Percentiles rank a stretch among this genome's conserved stretches.
phyloP scores from a whole-genome alignment of 352 stramenopile species.

The Phytophthora rubi region DNA sequence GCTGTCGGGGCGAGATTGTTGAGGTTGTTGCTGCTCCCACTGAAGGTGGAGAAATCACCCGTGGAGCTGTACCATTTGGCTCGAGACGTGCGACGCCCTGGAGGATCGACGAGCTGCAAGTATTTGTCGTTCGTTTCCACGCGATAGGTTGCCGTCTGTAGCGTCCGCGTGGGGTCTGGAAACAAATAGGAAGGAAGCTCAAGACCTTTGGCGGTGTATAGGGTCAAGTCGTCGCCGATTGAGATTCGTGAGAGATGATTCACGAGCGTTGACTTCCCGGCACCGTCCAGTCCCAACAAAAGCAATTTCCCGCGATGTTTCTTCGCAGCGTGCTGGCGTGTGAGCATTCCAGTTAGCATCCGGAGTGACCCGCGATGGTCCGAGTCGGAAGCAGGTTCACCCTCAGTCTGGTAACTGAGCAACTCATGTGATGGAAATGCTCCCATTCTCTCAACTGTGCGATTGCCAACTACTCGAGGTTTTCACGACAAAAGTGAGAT shows the following conservation, averaged over 20 bases:
- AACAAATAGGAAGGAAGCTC: conserved; percentile 31
- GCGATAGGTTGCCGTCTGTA: conserved; percentile 39
- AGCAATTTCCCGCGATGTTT: conserved; percentile 54
- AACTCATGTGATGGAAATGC: conserved; percentile 52
- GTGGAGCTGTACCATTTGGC: conserved; percentile 43
- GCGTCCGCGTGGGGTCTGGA: conserved; percentile 35
- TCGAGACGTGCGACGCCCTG: conserved; percentile 42
- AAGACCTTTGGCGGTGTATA: conserved; percentile 16
- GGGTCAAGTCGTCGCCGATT: conserved; percentile 29
- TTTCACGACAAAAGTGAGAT: neutral
- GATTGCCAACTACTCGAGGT: neutral
- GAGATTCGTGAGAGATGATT: conserved; percentile 45
- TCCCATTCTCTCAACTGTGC: conserved; percentile 29
- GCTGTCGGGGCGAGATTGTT: conserved; percentile 22
- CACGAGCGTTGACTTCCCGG: conserved; percentile 67
- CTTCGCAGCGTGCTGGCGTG: conserved; percentile 40
- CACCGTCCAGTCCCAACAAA: conserved; percentile 59
- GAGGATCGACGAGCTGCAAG: conserved; percentile 55
- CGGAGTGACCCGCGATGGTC: conserved; percentile 30
- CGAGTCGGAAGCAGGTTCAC: conserved; percentile 16
- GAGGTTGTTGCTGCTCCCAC: conserved; percentile 26
- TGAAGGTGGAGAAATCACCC: conserved; percentile 17
- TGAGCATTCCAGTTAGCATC: conserved; percentile 30
- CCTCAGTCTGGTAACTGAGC: conserved; percentile 18
- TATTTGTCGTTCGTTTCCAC: conserved; percentile 49